These are phyloP conservation scores for Boletus subluridellus DNA, from an alignment of 1,284 basidiomycete genomes.

Conservation along the genomic window DNA sequence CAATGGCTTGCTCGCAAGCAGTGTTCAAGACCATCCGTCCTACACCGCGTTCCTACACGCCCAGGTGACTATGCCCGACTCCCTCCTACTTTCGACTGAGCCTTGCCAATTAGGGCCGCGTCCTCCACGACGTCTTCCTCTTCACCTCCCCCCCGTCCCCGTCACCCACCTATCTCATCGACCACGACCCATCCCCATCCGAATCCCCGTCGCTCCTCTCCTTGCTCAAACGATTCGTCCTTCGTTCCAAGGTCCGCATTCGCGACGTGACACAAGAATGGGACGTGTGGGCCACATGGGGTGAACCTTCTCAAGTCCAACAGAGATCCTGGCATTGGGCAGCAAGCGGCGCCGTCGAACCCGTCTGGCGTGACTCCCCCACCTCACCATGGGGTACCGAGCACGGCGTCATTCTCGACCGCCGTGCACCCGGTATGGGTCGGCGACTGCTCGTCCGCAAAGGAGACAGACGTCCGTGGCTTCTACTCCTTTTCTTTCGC, in stretches of 20 bases:
- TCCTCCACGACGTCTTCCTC: constrained; percentile 86
- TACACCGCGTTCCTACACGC: constrained; percentile 86
- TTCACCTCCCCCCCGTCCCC: constrained; percentile 56
- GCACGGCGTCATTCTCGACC: constrained; percentile 56
- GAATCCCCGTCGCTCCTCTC: constrained; percentile 59
- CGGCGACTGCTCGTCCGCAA: constrained; percentile 64
- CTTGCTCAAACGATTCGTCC: constrained; percentile 79
- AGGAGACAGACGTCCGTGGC: constrained; percentile 66
- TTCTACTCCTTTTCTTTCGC: background rate
- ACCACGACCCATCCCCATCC: constrained; percentile 61
- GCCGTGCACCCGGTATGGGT: constrained; percentile 77
- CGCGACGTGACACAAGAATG: constrained; percentile 72
- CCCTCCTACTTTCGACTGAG: background rate
- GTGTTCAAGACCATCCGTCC: constrained; percentile 55
- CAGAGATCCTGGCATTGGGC: constrained; percentile 54
- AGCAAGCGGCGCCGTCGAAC: constrained; percentile 65
- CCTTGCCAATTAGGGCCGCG: constrained; percentile 64
- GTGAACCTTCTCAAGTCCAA: constrained; percentile 42
- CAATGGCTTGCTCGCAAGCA: constrained; percentile 78
- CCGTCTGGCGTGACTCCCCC: constrained; percentile 50
- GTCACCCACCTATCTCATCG: constrained; percentile 65
- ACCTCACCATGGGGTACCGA: constrained; percentile 62
- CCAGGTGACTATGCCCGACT: constrained; percentile 55
- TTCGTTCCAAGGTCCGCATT: constrained; percentile 87
- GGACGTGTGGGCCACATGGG: constrained; percentile 82